phyloP scores from a whole-genome alignment of 768 basidiomycete species.

The Inosperma sp. region DNA sequence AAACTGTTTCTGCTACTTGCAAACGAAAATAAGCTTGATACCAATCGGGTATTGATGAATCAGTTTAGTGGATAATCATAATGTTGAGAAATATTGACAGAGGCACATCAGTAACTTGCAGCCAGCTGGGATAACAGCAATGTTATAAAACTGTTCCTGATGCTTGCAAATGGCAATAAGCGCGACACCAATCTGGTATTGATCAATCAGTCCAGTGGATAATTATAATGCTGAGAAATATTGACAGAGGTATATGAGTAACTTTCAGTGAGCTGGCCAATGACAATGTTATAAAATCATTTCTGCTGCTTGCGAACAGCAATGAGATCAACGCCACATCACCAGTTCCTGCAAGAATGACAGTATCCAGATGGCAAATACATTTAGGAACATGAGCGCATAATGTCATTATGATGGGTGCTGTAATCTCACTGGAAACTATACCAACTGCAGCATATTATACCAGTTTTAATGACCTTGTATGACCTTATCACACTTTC shows the following conservation, averaged over 20 bases:
- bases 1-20: constrained; percentile 1
- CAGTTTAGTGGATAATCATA: not conserved
- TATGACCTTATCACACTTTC: constrained; percentile 4
- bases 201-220: not conserved
- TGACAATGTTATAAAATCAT: constrained; percentile 5
- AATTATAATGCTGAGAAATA: not conserved
- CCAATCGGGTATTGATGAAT: not conserved
- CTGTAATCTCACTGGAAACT: not conserved
- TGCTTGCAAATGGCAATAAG: not conserved
- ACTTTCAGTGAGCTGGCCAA: not conserved
- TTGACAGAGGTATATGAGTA: not conserved
- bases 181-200: not conserved
- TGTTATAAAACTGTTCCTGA: not conserved
- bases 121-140: not conserved
- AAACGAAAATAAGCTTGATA: not conserved
- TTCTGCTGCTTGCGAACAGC: not conserved
- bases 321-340: not conserved
- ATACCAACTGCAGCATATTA: constrained; percentile 1
- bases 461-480: not conserved
- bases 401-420: not conserved
- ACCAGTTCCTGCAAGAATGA: not conserved
- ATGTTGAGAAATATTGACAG: not conserved
- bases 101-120: not conserved
- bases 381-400: constrained; percentile 1
- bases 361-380: not conserved